phyloP scores from a whole-genome alignment of 1,284 basidiomycete species.

The Moesziomyces sp. region DNA sequence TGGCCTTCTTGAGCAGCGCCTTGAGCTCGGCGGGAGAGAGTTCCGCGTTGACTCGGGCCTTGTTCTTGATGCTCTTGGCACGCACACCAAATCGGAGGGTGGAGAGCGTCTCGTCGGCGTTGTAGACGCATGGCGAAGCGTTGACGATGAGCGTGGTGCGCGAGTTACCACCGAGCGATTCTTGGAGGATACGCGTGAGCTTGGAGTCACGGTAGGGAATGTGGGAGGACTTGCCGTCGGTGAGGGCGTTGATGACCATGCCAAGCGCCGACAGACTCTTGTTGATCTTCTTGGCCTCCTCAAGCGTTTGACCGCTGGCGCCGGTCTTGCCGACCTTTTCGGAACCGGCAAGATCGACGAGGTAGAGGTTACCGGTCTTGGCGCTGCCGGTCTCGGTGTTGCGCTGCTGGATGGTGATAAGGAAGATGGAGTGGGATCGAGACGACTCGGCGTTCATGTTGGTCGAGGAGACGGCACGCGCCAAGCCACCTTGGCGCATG shows the following conservation, averaged over 20 bases:
- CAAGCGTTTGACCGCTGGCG: constrained; percentile 96
- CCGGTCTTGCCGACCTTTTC: constrained; percentile 99
- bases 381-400: constrained; percentile 95
- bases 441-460: constrained; percentile 99
- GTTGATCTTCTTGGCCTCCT: constrained; percentile 99
- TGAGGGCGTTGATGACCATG: constrained; percentile 99
- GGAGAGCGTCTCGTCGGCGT: constrained; percentile 94
- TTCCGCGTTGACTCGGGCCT: constrained; percentile 97
- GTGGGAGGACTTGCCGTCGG: constrained; percentile 90
- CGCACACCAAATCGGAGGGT: constrained; percentile 94
- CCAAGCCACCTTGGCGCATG: constrained; percentile 93
- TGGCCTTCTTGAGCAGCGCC: constrained; percentile 86
- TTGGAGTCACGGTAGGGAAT: constrained; percentile 99
- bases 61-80: constrained; percentile 99
- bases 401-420: constrained; percentile 95
- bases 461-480: constrained; percentile 92
- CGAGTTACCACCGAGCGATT: constrained; percentile 98
- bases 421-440: constrained; percentile 98
- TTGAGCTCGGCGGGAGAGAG: constrained; percentile 97
- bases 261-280: constrained; percentile 96
- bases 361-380: constrained; percentile 96
- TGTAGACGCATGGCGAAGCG: constrained; percentile 96
- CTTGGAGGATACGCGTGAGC: constrained; percentile 98
- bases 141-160: constrained; percentile 99
- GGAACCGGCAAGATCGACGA: constrained; percentile 97